These are phyloP conservation scores for Chlamydomonas schloesseri DNA, from an alignment of 139 green algal species.

Conservation along the genomic window DNA sequence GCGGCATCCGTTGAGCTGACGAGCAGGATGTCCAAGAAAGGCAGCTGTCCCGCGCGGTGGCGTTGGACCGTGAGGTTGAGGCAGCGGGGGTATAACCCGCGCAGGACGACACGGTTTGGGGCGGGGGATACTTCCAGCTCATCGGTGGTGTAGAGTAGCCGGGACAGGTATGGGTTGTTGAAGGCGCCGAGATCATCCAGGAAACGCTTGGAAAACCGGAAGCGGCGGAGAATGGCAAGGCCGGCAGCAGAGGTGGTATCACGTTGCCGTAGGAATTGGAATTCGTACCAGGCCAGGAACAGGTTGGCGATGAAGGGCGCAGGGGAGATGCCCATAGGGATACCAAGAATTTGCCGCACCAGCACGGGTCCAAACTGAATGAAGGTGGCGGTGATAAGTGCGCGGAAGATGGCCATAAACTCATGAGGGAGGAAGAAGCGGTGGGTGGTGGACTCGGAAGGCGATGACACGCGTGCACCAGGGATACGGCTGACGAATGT, in stretches of 20 bases:
- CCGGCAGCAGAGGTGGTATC: not conserved
- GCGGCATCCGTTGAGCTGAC: no score
- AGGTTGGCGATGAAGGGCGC: constrained; percentile 12
- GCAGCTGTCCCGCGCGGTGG: not conserved
- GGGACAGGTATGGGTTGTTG: not conserved
- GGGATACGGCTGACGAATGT: not conserved
- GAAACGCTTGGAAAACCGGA: not conserved
- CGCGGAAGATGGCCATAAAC: not conserved
- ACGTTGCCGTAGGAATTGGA: not conserved
- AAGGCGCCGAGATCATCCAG: not conserved
- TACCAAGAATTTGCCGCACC: not conserved
- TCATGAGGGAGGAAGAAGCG: not conserved
- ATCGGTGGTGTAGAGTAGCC: not conserved
- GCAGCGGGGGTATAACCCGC: not conserved
- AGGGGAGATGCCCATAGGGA: constrained; percentile 11
- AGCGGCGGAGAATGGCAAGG: not conserved
- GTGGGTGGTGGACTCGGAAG: no score
- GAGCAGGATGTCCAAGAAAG: no score
- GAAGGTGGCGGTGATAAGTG: not conserved
- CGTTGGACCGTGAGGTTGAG: not conserved
- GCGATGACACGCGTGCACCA: no score
- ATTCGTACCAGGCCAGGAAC: constrained; percentile 4
- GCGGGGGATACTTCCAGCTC: not conserved
- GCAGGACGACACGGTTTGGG: not conserved
- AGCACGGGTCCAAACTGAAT: not conserved